A percentile compares a stretch with the other conserved stretches of the same genome.
phyloP scores from a whole-genome alignment of 2,329 filamentous ascomycete species.

The Huntiella omanensis region DNA sequence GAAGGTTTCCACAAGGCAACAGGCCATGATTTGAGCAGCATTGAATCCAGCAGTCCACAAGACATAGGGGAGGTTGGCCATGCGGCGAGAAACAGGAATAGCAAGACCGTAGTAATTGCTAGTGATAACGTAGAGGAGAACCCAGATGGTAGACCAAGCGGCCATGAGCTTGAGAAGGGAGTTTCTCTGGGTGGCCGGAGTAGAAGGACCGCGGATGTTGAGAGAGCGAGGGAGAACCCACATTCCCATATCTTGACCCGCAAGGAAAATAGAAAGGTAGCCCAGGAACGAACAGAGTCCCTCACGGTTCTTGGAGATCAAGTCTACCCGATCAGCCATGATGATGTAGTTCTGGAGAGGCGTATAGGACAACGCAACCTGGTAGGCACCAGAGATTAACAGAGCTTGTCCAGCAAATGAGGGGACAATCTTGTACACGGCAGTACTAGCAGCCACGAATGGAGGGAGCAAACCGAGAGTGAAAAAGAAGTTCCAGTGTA shows the following conservation, averaged over 20 bases:
- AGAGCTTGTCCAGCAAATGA: conserved; percentile 63
- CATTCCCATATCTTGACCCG: conserved; percentile 69
- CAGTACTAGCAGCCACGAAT: conserved; percentile 69
- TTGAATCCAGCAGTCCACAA: conserved; percentile 91
- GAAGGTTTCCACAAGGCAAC: conserved; percentile 56
- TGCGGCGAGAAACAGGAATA: conserved; percentile 62
- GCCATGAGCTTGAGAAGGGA: conserved; percentile 44
- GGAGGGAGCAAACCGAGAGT: conserved; percentile 77
- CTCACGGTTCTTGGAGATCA: conserved; percentile 81
- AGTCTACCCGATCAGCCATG: conserved; percentile 55
- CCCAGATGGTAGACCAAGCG: conserved; percentile 50
- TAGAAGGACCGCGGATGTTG: conserved; percentile 23
- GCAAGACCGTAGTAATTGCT: conserved; percentile 51
- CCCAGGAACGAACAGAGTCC: conserved; percentile 83
- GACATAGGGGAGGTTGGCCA: conserved; percentile 87
- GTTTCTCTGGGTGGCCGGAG: conserved; percentile 25
- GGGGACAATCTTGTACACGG: conserved; percentile 47
- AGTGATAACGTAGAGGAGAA: conserved; percentile 50
- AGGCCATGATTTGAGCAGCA: conserved; percentile 58
- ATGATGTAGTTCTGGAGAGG: conserved; percentile 68
- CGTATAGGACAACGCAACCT: conserved; percentile 57
- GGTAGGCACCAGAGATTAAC: conserved; percentile 49
- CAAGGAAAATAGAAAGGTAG: conserved; percentile 86
- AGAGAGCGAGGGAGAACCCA: conserved; percentile 49
- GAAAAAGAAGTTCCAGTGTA: conserved; percentile 99